These are phyloP conservation scores for Phytophthora tubulina DNA, from an alignment of 352 stramenopile genomes.

Conservation along the genomic window DNA sequence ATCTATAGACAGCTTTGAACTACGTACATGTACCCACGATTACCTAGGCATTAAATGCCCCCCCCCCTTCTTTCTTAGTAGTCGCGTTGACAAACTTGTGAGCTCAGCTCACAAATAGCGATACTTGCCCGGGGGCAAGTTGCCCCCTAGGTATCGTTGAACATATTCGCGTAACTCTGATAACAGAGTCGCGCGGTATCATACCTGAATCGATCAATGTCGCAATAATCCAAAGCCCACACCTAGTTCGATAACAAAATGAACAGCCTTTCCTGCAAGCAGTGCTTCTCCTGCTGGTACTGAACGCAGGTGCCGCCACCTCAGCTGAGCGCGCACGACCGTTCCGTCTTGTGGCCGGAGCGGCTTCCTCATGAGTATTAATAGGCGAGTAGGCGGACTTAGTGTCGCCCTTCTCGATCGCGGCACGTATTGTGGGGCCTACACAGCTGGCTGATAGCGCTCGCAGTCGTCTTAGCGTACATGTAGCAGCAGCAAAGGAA, in stretches of 20 bases:
- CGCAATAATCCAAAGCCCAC: not conserved
- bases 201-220: not conserved
- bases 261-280: too few relatives aligned
- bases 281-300: not conserved
- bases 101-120: too few relatives aligned
- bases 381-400: not conserved
- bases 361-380: not conserved
- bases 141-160: slow-evolving; percentile 2
- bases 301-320: not conserved
- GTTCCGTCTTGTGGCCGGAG: not conserved
- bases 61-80: too few relatives aligned
- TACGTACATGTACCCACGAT: too few relatives aligned
- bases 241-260: not conserved
- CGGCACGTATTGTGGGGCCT: not conserved
- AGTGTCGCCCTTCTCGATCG: not conserved
- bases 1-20: too few relatives aligned
- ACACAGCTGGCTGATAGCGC: not conserved
- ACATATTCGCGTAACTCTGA: too few relatives aligned
- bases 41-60: too few relatives aligned
- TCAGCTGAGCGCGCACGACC: not conserved
- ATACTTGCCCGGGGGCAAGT: too few relatives aligned
- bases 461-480: not conserved
- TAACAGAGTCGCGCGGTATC: not conserved
- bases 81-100: too few relatives aligned
- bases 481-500: not conserved